Conservation (phyloP, 2,329 filamentous ascomycete genomes). For the Didymella keratinophila region DNA sequence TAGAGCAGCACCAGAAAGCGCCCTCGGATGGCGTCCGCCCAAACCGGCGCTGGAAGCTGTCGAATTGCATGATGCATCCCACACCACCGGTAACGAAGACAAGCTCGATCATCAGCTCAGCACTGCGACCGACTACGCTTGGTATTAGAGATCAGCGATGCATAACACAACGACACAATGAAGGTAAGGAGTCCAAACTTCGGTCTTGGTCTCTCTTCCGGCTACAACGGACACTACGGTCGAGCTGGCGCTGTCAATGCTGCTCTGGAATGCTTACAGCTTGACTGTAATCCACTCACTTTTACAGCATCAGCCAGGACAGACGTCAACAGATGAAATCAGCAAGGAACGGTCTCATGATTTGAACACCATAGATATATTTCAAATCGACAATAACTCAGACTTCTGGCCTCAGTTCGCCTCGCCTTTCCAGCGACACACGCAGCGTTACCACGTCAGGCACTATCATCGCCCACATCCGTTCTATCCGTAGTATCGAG, state of each 20-base stretch:
- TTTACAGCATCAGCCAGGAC: neutral
- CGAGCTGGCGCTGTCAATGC: neutral
- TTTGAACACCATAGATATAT: too few relatives aligned
- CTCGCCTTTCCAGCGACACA: neutral
- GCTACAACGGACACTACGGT: neutral
- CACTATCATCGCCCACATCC: neutral
- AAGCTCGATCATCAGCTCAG: conserved; percentile 7
- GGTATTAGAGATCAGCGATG: conserved; percentile 10
- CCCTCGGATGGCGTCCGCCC: neutral
- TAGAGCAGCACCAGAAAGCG: conserved; percentile 3
- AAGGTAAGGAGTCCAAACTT: neutral
- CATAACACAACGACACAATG: conserved; percentile 2
- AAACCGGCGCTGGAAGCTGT: neutral
- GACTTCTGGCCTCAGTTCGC: neutral
- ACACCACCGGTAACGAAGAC: conserved; percentile 9
- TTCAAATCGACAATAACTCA: too few relatives aligned
- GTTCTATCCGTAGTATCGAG: neutral
- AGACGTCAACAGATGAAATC: neutral
- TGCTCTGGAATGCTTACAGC: neutral
- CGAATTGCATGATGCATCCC: neutral
- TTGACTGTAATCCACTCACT: neutral
- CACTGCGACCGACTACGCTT: conserved; percentile 1
- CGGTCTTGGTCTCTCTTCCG: neutral
- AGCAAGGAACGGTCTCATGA: too few relatives aligned
- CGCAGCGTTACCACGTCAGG: neutral